phyloP scores from a whole-genome alignment of 176 grass and related monocot genomes.

The Avena eriantha region DNA sequence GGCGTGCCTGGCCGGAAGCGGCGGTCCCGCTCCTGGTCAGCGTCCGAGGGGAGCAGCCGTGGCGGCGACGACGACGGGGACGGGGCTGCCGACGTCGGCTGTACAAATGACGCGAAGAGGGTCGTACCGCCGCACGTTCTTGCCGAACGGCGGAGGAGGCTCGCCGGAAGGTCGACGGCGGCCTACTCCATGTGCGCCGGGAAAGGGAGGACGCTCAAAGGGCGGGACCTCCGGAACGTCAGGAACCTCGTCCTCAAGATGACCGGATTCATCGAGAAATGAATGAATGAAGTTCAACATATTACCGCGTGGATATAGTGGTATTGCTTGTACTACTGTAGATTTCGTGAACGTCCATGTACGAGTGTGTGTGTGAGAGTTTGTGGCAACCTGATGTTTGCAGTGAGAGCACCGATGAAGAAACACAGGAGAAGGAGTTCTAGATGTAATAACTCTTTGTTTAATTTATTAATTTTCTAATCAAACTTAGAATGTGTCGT shows the following conservation, averaged over 20 bases:
- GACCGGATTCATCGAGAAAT: constrained; percentile 89
- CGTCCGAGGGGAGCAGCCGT: not conserved
- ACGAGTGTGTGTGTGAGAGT: not conserved
- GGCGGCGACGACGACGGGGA: constrained; percentile 17
- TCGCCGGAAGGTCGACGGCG: constrained; percentile 32
- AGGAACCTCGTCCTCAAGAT: constrained; percentile 67
- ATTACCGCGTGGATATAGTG: not conserved
- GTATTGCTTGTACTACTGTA: not conserved
- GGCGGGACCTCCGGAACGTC: constrained; percentile 61
- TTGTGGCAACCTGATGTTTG: constrained; percentile 35
- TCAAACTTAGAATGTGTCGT: not conserved
- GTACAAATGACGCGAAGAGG: not conserved
- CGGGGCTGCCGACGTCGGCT: not conserved
- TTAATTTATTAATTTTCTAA: constrained; percentile 5
- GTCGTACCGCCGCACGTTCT: constrained; percentile 58
- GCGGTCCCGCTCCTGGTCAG: constrained; percentile 56
- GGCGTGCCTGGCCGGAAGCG: constrained; percentile 48
- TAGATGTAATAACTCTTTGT: not conserved
- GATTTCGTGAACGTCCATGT: not conserved
- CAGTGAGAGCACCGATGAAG: not conserved
- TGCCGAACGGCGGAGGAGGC: constrained; percentile 15
- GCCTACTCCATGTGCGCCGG: constrained; percentile 75
- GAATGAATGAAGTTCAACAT: constrained; percentile 38
- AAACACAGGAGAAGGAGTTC: not conserved
- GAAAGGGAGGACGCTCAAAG: constrained; percentile 87